These are phyloP conservation scores for Verticillium albo-atrum DNA, from an alignment of 2,329 filamentous ascomycete species.

Conservation along the genomic window DNA sequence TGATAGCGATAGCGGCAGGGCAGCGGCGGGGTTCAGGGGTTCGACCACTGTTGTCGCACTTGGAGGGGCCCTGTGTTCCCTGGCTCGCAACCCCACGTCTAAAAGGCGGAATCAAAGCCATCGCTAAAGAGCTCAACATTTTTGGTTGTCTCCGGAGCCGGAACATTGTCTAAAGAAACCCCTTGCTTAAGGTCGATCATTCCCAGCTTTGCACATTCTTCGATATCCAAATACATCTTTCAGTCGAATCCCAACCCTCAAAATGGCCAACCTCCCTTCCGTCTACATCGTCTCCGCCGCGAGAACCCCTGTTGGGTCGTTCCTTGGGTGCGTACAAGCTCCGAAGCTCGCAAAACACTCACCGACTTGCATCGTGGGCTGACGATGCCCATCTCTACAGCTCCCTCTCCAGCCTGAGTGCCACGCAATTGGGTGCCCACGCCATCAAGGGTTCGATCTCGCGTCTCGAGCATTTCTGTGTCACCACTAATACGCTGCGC, in stretches of 20 bases:
- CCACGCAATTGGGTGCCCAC: constrained; percentile 80
- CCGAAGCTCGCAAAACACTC: constrained; percentile 20
- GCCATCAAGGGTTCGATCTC: constrained; percentile 76
- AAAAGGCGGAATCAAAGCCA: background rate
- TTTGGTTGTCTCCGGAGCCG: constrained; percentile 1
- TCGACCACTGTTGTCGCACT: background rate
- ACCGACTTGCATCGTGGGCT: constrained; percentile 6
- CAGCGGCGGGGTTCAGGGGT: background rate
- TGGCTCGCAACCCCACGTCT: background rate
- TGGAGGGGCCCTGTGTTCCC: background rate
- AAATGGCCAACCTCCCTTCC: constrained; percentile 74
- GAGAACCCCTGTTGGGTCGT: constrained; percentile 88
- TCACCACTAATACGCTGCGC: background rate
- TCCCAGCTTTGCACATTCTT: background rate
- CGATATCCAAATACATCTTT: background rate
- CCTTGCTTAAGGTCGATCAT: background rate
- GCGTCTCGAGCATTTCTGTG: background rate
- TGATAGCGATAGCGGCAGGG: background rate
- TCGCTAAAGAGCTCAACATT: background rate
- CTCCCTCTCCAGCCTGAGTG: constrained; percentile 81
- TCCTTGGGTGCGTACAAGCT: constrained; percentile 66
- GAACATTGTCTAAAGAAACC: background rate
- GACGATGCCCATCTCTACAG: constrained; percentile 39
- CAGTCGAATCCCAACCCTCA: constrained; percentile 20
- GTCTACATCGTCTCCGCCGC: constrained; percentile 95